phyloP scores from a whole-genome alignment of 1,284 basidiomycete genomes.

The Austroboletus novae-zelandiae region DNA sequence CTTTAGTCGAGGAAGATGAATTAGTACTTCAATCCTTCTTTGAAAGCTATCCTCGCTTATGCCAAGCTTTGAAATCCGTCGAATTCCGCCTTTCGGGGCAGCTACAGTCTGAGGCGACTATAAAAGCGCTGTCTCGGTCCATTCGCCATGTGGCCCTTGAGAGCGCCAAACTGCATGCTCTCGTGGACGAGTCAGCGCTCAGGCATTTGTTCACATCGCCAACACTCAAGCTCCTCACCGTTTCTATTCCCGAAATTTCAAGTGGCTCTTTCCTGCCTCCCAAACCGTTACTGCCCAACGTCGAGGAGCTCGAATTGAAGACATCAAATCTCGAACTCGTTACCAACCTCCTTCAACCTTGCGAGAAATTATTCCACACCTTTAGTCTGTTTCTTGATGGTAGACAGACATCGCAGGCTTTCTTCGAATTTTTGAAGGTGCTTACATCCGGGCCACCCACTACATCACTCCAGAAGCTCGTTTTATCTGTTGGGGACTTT shows the following conservation, averaged over 20 bases:
- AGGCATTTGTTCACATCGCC: conserved; percentile 5
- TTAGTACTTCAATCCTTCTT: conserved; percentile 12
- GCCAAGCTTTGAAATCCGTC: conserved; percentile 6
- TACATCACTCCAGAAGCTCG: conserved; percentile 1
- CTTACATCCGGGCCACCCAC: conserved; percentile 3
- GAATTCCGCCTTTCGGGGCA: conserved; percentile 1
- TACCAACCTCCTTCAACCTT: conserved; percentile 9
- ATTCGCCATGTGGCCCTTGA: conserved; percentile 8
- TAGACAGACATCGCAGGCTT: neutral
- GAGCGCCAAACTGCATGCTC: neutral
- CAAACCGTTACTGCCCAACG: neutral
- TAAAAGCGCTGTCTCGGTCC: conserved; percentile 7
- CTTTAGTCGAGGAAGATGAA: conserved; percentile 10
- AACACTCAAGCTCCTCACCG: conserved; percentile 10
- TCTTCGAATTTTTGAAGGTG: conserved; percentile 2
- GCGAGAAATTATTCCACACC: conserved; percentile 5
- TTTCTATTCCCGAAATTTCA: neutral
- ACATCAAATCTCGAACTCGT: conserved; percentile 12
- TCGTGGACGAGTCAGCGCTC: conserved; percentile 8
- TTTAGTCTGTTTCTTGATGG: conserved; percentile 2
- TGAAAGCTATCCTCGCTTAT: conserved; percentile 5
- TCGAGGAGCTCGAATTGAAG: conserved; percentile 4
- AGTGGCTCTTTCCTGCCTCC: neutral
- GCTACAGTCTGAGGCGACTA: neutral
- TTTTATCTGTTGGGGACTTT: neutral